Conservation (phyloP, 164 flowering plant species). For the Akebia trifoliata region DNA sequence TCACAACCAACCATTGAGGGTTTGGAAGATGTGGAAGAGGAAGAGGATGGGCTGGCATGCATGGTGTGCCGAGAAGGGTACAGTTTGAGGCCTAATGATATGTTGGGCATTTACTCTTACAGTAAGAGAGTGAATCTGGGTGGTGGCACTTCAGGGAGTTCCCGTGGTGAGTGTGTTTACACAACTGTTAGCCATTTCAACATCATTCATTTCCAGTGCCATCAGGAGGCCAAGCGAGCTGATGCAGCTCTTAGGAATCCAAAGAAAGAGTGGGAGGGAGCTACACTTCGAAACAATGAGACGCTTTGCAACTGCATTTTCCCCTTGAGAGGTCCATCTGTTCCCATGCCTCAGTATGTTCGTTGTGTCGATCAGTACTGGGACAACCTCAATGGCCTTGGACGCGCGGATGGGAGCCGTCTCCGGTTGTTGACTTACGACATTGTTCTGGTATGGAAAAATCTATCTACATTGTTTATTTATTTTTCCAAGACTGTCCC, state of each 20-base stretch:
- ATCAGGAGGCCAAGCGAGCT: conserved; percentile 95
- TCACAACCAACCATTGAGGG: conserved; percentile 78
- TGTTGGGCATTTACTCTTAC: conserved; percentile 88
- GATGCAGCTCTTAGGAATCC: conserved; percentile 93
- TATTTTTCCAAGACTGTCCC: background rate
- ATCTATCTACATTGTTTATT: background rate
- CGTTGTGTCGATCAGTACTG: conserved; percentile 90
- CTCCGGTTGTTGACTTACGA: conserved; percentile 91
- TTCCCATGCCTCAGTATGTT: conserved; percentile 67
- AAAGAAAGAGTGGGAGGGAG: conserved; percentile 99
- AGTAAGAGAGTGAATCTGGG: conserved; percentile 96
- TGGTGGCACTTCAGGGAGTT: conserved; percentile 63
- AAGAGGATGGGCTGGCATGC: conserved; percentile 95
- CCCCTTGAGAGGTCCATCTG: conserved; percentile 88
- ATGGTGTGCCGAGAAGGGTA: conserved; percentile 99
- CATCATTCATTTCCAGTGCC: conserved; percentile 96
- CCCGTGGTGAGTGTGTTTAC: conserved; percentile 96
- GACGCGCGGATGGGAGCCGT: conserved; percentile 93
- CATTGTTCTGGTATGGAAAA: conserved; percentile 78
- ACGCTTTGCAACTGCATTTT: conserved; percentile 95
- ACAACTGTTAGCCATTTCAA: conserved; percentile 98
- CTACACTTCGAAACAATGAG: conserved; percentile 88
- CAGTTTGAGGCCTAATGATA: conserved; percentile 81
- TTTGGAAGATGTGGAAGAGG: conserved; percentile 91
- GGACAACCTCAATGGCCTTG: conserved; percentile 92